phyloP scores from a whole-genome alignment of 129 eudicot genomes.

The Helianthus tuberosus region DNA sequence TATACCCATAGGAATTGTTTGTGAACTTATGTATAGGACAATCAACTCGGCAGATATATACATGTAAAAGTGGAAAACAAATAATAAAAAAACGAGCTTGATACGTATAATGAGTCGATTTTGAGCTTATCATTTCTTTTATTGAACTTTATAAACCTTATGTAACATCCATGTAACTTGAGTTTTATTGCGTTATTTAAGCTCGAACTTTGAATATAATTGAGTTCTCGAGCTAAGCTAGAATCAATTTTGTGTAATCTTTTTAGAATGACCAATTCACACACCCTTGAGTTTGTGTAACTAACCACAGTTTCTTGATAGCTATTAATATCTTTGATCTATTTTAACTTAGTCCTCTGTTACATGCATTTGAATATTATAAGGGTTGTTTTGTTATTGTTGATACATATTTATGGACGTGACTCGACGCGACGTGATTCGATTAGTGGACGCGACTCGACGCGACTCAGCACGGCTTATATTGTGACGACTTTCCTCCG shows the following conservation, averaged over 20 bases:
- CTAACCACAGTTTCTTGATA: background rate
- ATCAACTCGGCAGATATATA: constrained; percentile 14
- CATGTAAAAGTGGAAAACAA: constrained; percentile 4
- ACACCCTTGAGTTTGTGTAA: background rate
- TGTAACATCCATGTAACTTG: background rate
- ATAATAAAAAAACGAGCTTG: background rate
- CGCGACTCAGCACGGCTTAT: too few relatives aligned
- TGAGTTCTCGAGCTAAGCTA: too few relatives aligned
- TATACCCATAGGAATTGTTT: constrained; percentile 26
- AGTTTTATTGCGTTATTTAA: too few relatives aligned
- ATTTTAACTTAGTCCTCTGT: background rate
- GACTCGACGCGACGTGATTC: too few relatives aligned
- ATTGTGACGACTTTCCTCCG: too few relatives aligned
- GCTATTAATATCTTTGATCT: background rate
- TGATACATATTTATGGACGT: too few relatives aligned
- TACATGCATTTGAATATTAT: too few relatives aligned
- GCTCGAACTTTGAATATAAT: too few relatives aligned
- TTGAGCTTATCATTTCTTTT: background rate
- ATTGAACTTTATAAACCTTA: background rate
- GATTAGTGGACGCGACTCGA: too few relatives aligned
- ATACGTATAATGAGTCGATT: background rate
- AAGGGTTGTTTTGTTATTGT: too few relatives aligned
- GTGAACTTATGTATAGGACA: constrained; percentile 40
- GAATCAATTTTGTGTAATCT: too few relatives aligned
- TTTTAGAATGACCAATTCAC: too few relatives aligned